phyloP scores from a whole-genome alignment of 768 basidiomycete genomes.

The Macrocybe gigantea region DNA sequence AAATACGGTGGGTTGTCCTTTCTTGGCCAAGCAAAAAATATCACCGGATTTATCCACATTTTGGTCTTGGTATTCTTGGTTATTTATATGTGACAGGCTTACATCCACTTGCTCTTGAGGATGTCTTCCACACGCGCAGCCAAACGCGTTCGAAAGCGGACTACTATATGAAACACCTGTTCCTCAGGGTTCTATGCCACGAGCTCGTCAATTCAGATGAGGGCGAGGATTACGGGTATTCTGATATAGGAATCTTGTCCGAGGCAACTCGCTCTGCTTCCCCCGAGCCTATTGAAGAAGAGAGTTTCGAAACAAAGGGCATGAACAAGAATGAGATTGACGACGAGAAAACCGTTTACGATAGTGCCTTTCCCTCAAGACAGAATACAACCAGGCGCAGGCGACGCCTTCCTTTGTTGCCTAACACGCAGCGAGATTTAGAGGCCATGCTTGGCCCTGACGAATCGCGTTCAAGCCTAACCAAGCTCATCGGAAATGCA shows the following conservation, averaged over 20 bases:
- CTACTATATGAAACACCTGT: constrained; percentile 67
- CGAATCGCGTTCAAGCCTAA: constrained; percentile 8
- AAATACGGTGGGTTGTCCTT: constrained; percentile 45
- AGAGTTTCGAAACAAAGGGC: constrained; percentile 4
- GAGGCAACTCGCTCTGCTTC: constrained; percentile 28
- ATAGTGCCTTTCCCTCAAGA: neutral
- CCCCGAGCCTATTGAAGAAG: constrained; percentile 26
- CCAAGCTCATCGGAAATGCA: constrained; percentile 7
- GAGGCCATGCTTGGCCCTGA: constrained; percentile 8
- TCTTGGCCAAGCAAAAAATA: neutral
- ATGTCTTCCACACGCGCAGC: constrained; percentile 51
- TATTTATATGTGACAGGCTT: no score
- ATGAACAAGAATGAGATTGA: constrained; percentile 7
- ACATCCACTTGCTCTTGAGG: constrained; percentile 70
- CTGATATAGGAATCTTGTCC: constrained; percentile 20
- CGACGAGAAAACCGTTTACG: constrained; percentile 4
- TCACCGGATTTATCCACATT: neutral
- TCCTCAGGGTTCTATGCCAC: constrained; percentile 64
- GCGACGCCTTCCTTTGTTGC: constrained; percentile 5
- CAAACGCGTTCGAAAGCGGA: constrained; percentile 62
- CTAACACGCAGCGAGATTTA: constrained; percentile 8
- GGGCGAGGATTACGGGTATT: constrained; percentile 8
- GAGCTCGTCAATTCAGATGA: constrained; percentile 35
- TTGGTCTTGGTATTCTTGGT: neutral
- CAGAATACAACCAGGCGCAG: constrained; percentile 7